Conservation (phyloP, 169 alveolate genomes). For the Eimeria praecox region DNA sequence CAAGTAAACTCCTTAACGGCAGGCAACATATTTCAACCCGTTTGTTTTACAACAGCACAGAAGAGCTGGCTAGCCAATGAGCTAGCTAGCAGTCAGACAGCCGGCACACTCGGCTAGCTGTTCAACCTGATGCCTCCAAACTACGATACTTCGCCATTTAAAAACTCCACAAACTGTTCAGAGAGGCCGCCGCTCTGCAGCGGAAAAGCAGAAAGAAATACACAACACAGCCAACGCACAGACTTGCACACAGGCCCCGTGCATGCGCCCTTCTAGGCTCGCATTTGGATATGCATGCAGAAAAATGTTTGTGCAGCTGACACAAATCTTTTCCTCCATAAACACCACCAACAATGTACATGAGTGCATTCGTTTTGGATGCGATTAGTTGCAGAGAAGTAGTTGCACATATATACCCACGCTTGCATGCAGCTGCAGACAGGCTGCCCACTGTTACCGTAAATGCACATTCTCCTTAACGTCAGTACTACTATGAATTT, state of each 20-base stretch:
- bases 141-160: slow-evolving; percentile 50
- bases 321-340: background rate
- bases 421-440: background rate
- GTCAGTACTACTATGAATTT: background rate
- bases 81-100: background rate
- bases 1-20: background rate
- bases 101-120: background rate
- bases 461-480: background rate
- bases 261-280: background rate
- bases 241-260: too few species aligned
- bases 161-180: slow-evolving; percentile 63
- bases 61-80: background rate
- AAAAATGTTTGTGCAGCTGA: background rate
- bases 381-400: background rate
- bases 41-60: background rate
- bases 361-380: background rate
- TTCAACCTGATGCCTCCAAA: background rate
- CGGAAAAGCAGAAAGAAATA: background rate
- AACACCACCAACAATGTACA: background rate
- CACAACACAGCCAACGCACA: background rate
- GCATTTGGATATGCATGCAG: background rate
- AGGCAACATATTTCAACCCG: background rate
- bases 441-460: background rate
- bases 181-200: slow-evolving; percentile 62
- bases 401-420: background rate